Evolutionary conservation across 2,329 filamentous ascomycete species (phyloP).

Genomic region (Fusarium sp.): DNA sequence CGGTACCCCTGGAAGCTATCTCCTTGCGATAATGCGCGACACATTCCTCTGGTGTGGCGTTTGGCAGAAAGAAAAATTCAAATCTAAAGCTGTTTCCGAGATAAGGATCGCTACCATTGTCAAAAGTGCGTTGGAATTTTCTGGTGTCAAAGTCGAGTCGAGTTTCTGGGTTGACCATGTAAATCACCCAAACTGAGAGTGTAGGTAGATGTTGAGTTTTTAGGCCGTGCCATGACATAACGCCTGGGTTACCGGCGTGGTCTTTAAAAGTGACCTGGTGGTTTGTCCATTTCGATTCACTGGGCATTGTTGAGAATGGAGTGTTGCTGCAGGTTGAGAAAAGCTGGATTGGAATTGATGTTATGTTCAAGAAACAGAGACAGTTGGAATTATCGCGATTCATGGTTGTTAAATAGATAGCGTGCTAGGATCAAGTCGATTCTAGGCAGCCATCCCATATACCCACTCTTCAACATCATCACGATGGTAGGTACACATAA

Average conservation of each 20-base stretch:
- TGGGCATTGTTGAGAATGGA: no score
- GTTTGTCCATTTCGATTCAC: not conserved
- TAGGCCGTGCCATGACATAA: not conserved
- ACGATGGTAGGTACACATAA: not conserved
- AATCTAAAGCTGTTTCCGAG: not conserved
- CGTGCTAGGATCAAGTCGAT: not conserved
- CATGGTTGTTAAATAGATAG: not conserved
- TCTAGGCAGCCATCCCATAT: not conserved
- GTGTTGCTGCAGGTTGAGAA: no score
- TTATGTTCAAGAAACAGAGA: not conserved
- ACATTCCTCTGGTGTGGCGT: not conserved
- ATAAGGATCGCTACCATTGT: not conserved
- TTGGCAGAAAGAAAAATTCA: not conserved
- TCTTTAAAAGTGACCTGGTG: not conserved
- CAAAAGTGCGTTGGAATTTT: not conserved
- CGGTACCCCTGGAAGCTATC: not conserved
- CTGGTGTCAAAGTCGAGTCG: not conserved
- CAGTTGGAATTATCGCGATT: not conserved
- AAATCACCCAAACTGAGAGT: not conserved
- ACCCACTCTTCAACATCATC: not conserved
- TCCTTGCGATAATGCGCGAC: not conserved
- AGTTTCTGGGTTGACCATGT: not conserved
- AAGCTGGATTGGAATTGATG: no score
- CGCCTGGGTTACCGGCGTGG: not conserved
- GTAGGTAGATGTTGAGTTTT: not conserved